Conservation (phyloP, 192 early-diverging fungal species). For the Linnemannia zychae region DNA sequence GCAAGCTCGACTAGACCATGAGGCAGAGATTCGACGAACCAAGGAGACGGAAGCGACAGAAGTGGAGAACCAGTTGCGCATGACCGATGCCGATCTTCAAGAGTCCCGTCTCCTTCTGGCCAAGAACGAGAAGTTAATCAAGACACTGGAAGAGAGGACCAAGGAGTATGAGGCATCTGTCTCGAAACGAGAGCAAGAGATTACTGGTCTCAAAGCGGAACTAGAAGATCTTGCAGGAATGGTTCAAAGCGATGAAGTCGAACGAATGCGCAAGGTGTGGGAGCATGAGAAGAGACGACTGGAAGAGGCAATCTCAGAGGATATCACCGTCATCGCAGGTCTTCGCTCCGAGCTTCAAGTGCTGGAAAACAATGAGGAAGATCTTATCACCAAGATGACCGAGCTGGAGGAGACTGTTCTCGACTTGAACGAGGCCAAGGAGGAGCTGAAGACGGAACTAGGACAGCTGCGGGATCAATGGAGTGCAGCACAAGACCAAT, state of each 20-base stretch:
- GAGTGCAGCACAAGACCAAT: slow-evolving; percentile 13
- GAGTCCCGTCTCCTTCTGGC: slow-evolving; percentile 42
- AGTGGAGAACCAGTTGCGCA: slow-evolving; percentile 24
- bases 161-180: slow-evolving; percentile 42
- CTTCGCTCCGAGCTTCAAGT: slow-evolving; percentile 29
- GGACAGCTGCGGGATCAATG: slow-evolving; percentile 16
- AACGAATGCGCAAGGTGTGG: slow-evolving; percentile 64
- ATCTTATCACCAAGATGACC: slow-evolving; percentile 21
- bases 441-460: slow-evolving; percentile 20
- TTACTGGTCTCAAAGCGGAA: slow-evolving; percentile 57
- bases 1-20: slow-evolving; percentile 34
- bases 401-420: slow-evolving; percentile 19
- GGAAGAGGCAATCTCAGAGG: slow-evolving; percentile 41
- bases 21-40: slow-evolving; percentile 42
- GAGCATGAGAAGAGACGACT: slow-evolving; percentile 64
- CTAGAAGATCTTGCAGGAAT: slow-evolving; percentile 61
- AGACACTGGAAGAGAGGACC: slow-evolving; percentile 23
- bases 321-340: slow-evolving; percentile 16
- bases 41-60: slow-evolving; percentile 29
- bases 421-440: slow-evolving; percentile 1
- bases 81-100: slow-evolving; percentile 41
- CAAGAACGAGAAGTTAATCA: slow-evolving; percentile 35
- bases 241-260: slow-evolving; percentile 63
- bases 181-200: slow-evolving; percentile 55
- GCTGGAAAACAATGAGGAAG: slow-evolving; percentile 33